Base-by-base conservation (phyloP, 192 early-diverging fungal species). In the Entomortierella parvispora region DNA sequence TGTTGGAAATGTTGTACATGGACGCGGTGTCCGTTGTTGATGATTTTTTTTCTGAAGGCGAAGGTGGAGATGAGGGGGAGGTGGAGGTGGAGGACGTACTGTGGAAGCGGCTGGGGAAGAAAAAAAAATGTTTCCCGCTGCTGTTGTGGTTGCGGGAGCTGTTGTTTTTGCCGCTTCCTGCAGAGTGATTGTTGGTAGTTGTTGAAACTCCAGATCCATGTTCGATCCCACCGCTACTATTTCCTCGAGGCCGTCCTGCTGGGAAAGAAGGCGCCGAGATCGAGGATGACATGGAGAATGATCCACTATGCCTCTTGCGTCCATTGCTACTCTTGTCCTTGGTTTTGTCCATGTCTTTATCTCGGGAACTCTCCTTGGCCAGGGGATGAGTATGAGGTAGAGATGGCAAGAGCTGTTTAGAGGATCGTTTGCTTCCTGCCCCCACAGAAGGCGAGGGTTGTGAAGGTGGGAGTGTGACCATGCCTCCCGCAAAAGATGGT, bases 221-320 rank as follows among this genome's bases (percentile, higher is more conserved):
- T 40, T 40, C 37, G 37, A 40, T 40, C 37, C 37, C 37, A 12
- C 37, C 12, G 37, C 37, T 40, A 7, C 59, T 76, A 10, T 76
- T 76, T 33, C 53, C 64, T 65, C 65, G 66, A 56, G 64, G 49
- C 22, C 71, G 71, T 29, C 32, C 42, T 40, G 37, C 37, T 34
- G 71, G 44, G 18, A 62, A 37, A 22, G 62, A 43, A 8, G 71
- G 65, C 1, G 65, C 42, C 23, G 64, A 76, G n/a, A 50, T 44
- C 20, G 71, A 67, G n/a, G 71, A 53, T 20, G 70, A 67, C 62
- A 66, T 60, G 28, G 71, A 76, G 61, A 77, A 77, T 22, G 65
- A 68, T 12, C 55, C 65, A 32, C 74, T 77, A 34, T 68, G 74
- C n/a, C 74, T 51, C 43, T 68, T 63, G 26, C 31, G n/a, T 50